A percentile compares a stretch with the other conserved stretches of the same genome.
phyloP scores from a whole-genome alignment of 805 yeast genomes.

The Scheffersomyces ergatensis region DNA sequence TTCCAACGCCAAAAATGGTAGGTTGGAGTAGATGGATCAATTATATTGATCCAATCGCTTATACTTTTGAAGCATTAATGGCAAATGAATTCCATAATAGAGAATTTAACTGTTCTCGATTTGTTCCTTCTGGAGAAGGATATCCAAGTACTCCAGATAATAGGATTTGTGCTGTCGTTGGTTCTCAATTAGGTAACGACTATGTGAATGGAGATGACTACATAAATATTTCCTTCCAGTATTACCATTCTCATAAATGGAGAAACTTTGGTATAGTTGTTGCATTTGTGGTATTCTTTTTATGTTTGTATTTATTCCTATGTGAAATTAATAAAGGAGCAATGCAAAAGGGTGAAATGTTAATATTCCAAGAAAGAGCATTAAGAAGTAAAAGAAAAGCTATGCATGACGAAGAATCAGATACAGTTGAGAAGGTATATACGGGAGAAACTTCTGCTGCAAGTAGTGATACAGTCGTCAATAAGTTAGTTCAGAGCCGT shows the following conservation, averaged over 20 bases:
- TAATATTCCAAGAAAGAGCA: constrained; percentile 54
- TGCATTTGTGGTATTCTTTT: constrained; percentile 55
- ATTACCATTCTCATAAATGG: constrained; percentile 52
- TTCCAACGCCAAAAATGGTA: constrained; percentile 54
- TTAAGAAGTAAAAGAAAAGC: constrained; percentile 44
- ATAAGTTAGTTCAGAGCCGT: neutral
- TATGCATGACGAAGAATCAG: constrained; percentile 10
- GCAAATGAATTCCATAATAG: constrained; percentile 54
- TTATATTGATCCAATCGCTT: constrained; percentile 57
- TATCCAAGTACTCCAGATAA: constrained; percentile 17
- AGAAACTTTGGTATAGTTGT: constrained; percentile 62
- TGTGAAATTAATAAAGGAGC: constrained; percentile 62
- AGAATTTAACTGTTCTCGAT: constrained; percentile 43
- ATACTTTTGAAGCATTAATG: constrained; percentile 57
- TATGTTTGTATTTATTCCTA: constrained; percentile 49
- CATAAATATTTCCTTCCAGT: constrained; percentile 41
- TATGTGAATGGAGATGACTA: constrained; percentile 23
- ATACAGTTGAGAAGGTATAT: constrained; percentile 6
- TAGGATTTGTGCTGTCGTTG: constrained; percentile 21
- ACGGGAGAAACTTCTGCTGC: constrained; percentile 1
- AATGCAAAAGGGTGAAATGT: constrained; percentile 68
- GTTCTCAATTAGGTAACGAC: constrained; percentile 18
- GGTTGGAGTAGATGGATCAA: constrained; percentile 70
- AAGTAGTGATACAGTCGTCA: neutral
- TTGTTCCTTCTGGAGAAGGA: constrained; percentile 44